Evolutionary conservation across 345 rosid species (phyloP), one percentile per base, ranked within the genome.

Genomic region (Microthlaspi erraticum): DNA sequence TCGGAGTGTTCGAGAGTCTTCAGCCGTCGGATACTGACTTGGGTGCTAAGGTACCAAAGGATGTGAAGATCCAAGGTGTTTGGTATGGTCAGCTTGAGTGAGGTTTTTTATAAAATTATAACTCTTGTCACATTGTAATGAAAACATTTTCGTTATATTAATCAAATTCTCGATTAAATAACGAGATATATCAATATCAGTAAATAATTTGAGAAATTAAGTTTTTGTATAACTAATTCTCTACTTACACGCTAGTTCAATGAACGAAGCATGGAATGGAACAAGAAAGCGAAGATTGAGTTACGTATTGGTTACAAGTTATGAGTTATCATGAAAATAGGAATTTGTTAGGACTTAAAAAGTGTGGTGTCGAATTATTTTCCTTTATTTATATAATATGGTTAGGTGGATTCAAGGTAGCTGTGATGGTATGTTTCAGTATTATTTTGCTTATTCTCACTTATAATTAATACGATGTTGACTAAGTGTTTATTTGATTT

Each of bases 11-110:
- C 32, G 98, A 90, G 84, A 93, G 98, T 65, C 1, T 88, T 60
- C 97, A 93, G 84, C 98, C 98, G 13, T 93, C 97, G 16, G 97
- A 93, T 72, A 93, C 96, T 64, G 97, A 93, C 75, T 60, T 93
- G 87, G 98, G 97, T 10, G 97, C 98, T 20, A 93, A 93, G 85
- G 78, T 77, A 51, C 91, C 97, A 0, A 93, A 93, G 78, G 98
- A 93, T 57, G 98, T 90, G 39, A 90, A 88, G 86, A 93, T 93
- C 77, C 90, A 77, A 77, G 97, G 98, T 1, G 50, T 93, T 64
- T 90, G 97, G 97, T 93, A 90, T 73, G 97, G 92, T 76, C 98
- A 88, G 85, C 90, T 93, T 46, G 97, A 90, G 11, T 75, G 70
- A 75, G n/a, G n/a, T n/a, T 36, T 32, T 34, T 9, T 45, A 37